These are phyloP conservation scores for Aspergillus affinis DNA, from an alignment of 495 filamentous ascomycete species.

Conservation along the genomic window DNA sequence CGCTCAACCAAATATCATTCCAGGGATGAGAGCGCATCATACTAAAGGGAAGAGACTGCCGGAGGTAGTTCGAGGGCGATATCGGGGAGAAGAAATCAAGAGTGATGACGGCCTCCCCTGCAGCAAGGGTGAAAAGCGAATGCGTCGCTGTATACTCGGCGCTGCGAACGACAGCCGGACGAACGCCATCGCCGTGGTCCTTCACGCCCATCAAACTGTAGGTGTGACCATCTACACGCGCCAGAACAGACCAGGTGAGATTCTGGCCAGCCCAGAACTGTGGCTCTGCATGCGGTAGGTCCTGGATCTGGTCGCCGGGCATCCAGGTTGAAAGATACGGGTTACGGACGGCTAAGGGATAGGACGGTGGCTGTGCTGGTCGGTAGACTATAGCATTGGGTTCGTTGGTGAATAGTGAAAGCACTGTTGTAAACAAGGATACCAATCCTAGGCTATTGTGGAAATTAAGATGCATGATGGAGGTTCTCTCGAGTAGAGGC, in stretches of 20 bases:
- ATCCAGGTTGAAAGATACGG: slow-evolving; percentile 49
- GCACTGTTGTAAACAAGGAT: slow-evolving; percentile 25
- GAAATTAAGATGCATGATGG: slow-evolving; percentile 28
- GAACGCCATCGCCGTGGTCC: slow-evolving; percentile 24
- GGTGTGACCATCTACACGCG: slow-evolving; percentile 44
- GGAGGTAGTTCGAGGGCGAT: slow-evolving; percentile 77
- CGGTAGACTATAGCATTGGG: slow-evolving; percentile 19
- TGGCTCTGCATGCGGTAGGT: slow-evolving; percentile 40
- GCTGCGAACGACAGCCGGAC: slow-evolving; percentile 36
- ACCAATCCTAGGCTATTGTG: slow-evolving; percentile 23
- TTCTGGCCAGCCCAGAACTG: slow-evolving; percentile 53
- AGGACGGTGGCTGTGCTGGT: slow-evolving; percentile 43
- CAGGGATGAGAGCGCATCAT: slow-evolving; percentile 6
- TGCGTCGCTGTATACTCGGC: slow-evolving; percentile 49
- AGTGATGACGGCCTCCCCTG: slow-evolving; percentile 38
- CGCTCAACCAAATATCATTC: background rate
- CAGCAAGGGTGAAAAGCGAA: slow-evolving; percentile 42
- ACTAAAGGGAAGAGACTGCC: slow-evolving; percentile 80
- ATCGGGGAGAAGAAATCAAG: slow-evolving; percentile 78
- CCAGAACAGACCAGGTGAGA: slow-evolving; percentile 49
- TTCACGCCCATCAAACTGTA: slow-evolving; percentile 51
- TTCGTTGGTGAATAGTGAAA: slow-evolving; percentile 20
- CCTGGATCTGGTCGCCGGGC: slow-evolving; percentile 38
- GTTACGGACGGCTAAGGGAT: slow-evolving; percentile 49
- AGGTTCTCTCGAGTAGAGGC: background rate